These are phyloP conservation scores for Yamadazyma ubonensis DNA, from an alignment of 805 yeast genomes.

Conservation along the genomic window DNA sequence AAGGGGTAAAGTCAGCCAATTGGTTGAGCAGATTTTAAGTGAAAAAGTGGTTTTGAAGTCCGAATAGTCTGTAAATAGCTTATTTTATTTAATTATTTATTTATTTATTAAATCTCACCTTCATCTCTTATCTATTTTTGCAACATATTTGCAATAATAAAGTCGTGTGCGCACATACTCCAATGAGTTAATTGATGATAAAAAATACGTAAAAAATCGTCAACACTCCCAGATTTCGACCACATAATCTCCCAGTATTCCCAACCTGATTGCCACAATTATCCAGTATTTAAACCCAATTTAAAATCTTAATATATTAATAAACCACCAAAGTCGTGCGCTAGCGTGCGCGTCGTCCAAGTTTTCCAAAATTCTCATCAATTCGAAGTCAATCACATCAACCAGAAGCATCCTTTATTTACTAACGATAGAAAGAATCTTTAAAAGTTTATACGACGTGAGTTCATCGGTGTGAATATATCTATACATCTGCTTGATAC, in stretches of 20 bases:
- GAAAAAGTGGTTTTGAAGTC: neutral
- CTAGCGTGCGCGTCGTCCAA: conserved; percentile 6
- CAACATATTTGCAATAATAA: neutral
- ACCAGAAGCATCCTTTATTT: neutral
- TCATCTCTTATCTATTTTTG: neutral
- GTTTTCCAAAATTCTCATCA: conserved; percentile 9
- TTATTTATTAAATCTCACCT: too few relatives aligned
- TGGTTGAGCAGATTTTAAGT: conserved; percentile 1
- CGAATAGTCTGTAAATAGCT: neutral
- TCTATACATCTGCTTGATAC: too few relatives aligned
- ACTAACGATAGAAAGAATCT: too few relatives aligned
- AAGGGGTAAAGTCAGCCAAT: conserved; percentile 29
- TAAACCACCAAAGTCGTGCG: conserved; percentile 8
- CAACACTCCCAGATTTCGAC: too few relatives aligned
- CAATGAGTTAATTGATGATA: too few relatives aligned
- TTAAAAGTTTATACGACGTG: too few relatives aligned
- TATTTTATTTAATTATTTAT: too few relatives aligned
- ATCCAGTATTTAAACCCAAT: neutral
- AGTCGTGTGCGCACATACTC: neutral
- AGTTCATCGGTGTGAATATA: too few relatives aligned
- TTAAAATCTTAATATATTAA: too few relatives aligned
- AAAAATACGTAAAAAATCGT: too few relatives aligned
- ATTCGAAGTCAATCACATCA: conserved; percentile 1
- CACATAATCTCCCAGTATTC: neutral
- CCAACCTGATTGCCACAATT: neutral